These are phyloP conservation scores for Jaenimonas drosophilae DNA, from an alignment of 208 protist genomes.

Conservation along the genomic window DNA sequence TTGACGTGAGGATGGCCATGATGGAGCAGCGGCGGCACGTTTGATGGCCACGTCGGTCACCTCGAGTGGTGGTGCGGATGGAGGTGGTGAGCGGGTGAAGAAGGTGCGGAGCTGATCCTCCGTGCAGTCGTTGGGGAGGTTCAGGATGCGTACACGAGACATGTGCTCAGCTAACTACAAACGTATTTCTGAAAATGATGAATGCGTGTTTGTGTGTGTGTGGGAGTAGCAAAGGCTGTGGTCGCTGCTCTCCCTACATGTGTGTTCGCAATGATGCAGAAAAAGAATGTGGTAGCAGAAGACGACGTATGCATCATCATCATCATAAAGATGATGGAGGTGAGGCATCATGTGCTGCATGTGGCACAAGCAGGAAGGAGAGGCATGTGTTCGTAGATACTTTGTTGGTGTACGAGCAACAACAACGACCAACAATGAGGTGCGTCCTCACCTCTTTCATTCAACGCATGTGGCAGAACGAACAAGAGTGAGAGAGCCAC, in stretches of 20 bases:
- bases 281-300: no score
- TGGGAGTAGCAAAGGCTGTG: neutral
- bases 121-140: constrained; percentile 90
- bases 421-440: no score
- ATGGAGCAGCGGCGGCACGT: constrained; percentile 4
- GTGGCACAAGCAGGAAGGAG: no score
- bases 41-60: constrained; percentile 77
- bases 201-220: neutral
- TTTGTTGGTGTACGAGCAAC: no score
- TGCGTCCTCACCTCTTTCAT: no score
- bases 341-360: no score
- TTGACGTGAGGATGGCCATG: neutral
- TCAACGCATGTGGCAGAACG: no score
- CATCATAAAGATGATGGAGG: no score
- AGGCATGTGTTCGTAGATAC: no score
- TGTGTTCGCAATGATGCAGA: neutral
- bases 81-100: constrained; percentile 51
- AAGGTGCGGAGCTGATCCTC: constrained; percentile 88
- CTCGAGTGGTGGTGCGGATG: constrained; percentile 76
- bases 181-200: neutral
- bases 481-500: no score
- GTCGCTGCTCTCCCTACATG: neutral
- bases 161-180: no score
- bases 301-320: no score
- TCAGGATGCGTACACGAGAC: constrained; percentile 91